Evolutionary conservation across 768 basidiomycete species (phyloP), one percentile per base, ranked within the genome.

Genomic region (Boletus bicolor): DNA sequence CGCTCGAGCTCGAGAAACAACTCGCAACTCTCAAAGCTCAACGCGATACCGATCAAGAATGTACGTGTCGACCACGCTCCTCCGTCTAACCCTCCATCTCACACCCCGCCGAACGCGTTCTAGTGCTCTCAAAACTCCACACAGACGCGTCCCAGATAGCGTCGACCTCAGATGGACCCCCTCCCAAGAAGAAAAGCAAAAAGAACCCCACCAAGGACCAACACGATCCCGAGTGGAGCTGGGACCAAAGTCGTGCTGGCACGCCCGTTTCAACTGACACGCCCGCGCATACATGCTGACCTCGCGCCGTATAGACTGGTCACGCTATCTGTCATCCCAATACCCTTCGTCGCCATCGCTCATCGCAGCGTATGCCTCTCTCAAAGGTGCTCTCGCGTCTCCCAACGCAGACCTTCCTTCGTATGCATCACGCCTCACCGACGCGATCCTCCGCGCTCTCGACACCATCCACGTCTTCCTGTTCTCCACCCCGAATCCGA

Each of bases 1-100:
- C 68, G n/a, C 63, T 71, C 38, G 56, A 57, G n/a, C 68, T 70
- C n/a, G 70, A 71, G 53, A 54, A 54, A 47, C 59, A 62, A 14
- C 61, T 71, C 15, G 35, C 58, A 30, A 34, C 32, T 1, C 58
- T 71, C 39, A 60, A 68, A 43, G 43, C 59, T 15, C 56, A 56
- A 34, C 60, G 54, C 28, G 60, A 72, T 51, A 61, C 54, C 1
- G 66, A 70, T 42, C 62, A 67, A 41, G 61, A 58, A 43, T 21
- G 69, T 70, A 51, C 26, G 67, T 57, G 42, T 34, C 35, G 15
- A 45, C 17, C 26, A n/a, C 26, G 5, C 34, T 4, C 19, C 4
- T 37, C 14, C 17, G 0, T 3, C 14, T 37, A 10, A 41, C 7
- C 11, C 3, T n/a, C 7, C 32, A n/a, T 4, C 50, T 57, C 15